phyloP scores from a whole-genome alignment of 768 basidiomycete species.

The Mycena vitilis region DNA sequence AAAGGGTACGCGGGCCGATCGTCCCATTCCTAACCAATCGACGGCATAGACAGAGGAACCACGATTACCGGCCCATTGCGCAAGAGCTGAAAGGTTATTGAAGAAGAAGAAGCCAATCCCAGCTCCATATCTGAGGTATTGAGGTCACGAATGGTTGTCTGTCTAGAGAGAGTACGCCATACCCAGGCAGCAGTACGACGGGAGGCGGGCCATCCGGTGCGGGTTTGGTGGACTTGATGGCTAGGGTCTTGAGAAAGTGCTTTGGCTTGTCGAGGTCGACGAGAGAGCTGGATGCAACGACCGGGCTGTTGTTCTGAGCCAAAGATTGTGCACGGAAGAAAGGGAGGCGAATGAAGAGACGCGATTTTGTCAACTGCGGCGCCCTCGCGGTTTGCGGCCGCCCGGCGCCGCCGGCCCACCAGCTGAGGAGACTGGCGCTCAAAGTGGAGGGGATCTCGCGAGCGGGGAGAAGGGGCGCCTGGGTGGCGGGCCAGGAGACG shows the following conservation, averaged over 20 bases:
- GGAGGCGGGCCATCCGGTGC: constrained; percentile 71
- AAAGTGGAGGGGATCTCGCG: constrained; percentile 80
- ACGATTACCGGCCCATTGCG: constrained; percentile 75
- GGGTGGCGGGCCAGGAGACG: constrained; percentile 35
- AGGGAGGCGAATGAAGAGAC: constrained; percentile 70
- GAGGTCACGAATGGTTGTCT: too few relatives aligned
- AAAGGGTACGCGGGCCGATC: constrained; percentile 88
- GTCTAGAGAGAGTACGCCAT: constrained; percentile 62
- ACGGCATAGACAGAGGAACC: constrained; percentile 83
- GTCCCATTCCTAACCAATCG: constrained; percentile 98
- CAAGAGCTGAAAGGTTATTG: constrained; percentile 76
- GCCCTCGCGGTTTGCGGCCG: constrained; percentile 80
- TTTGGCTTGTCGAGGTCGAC: constrained; percentile 70
- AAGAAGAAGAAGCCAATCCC: constrained; percentile 92
- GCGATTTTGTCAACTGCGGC: constrained; percentile 79
- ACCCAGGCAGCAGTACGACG: constrained; percentile 88
- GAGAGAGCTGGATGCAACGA: constrained; percentile 69
- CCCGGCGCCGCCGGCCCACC: too few relatives aligned
- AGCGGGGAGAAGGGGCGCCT: constrained; percentile 64
- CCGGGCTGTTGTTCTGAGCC: constrained; percentile 48
- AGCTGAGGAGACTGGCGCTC: constrained; percentile 74
- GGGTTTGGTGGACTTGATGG: constrained; percentile 70
- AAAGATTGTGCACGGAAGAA: constrained; percentile 63
- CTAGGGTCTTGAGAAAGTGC: constrained; percentile 80
- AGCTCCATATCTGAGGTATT: constrained; percentile 40